Evolutionary conservation across 768 basidiomycete genomes (phyloP), one percentile per base, ranked within the genome.

Genomic region (Rhodotorula babjevae): DNA sequence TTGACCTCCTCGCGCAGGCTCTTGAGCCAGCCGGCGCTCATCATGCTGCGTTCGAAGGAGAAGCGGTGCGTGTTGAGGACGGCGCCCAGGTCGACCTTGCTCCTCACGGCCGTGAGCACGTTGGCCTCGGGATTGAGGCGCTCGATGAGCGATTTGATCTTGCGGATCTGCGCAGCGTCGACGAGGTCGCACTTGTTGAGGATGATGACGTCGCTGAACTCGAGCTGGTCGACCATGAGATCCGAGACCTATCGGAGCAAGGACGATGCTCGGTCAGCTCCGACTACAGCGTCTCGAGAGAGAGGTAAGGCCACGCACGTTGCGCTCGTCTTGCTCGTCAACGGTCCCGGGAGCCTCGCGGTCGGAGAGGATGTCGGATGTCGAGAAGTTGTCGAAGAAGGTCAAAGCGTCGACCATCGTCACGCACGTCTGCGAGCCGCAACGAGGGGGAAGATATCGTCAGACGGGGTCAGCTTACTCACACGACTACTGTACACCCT

Each of bases 141-240:
- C 29, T 56, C 56, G 58, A 82, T 72, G 29, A 82, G 61, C 5
- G 63, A 44, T 44, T 77, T 71, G 61, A 80, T 76, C 31, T 71
- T 76, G 3, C 63, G 69, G 29, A 82, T 56, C 31, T 72, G 68
- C 7, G 49, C 56, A 23, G 72, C 29, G 15, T 36, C 59, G 57
- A 79, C 78, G 53, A 79, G 63, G 68, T 82, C 81, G 49, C 63
- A 74, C 58, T 81, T 80, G 76, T 81, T 81, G 70, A 82, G 58
- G 31, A 80, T 57, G 68, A 82, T 76, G 58, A 79, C 78, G 73
- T 81, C 78, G 44, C 79, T 78, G 58, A 82, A 82, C 61, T 82
- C 81, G 74, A 82, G 73, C 66, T 82, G 81, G 46, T 81, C 81
- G 27, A 77, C 76, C 65, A 80, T 63, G 19, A 72, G 59, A 50